Percentiles rank a stretch among this genome's conserved stretches.
Conservation (phyloP, 2,329 filamentous ascomycete genomes). For the Botrytis hyacinthi region DNA sequence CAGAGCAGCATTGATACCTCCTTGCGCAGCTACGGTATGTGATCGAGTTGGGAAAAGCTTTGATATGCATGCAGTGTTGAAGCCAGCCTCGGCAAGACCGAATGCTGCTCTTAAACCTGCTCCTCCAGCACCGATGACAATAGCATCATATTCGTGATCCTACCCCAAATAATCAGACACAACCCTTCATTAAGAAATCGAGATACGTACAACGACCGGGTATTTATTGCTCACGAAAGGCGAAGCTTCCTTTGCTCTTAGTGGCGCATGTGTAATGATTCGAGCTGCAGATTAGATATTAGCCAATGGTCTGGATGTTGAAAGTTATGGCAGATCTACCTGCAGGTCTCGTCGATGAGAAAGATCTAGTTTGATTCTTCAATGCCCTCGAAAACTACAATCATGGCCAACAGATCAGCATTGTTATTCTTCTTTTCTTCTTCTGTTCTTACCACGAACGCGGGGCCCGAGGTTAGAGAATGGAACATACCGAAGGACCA, state of each 20-base stretch:
- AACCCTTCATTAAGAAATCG: too few relatives aligned
- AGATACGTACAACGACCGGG: constrained; percentile 71
- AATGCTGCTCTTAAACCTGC: constrained; percentile 63
- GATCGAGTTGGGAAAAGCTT: constrained; percentile 66
- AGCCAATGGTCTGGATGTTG: not conserved
- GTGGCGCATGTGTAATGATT: constrained; percentile 80
- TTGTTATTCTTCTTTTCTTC: constrained; percentile 22
- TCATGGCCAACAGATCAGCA: constrained; percentile 28
- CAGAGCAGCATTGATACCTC: constrained; percentile 59
- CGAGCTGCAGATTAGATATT: constrained; percentile 55
- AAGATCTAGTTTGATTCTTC: constrained; percentile 68
- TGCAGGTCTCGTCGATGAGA: constrained; percentile 81
- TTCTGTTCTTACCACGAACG: constrained; percentile 3
- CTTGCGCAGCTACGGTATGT: constrained; percentile 66
- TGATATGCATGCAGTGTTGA: constrained; percentile 63
- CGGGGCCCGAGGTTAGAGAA: constrained; percentile 21
- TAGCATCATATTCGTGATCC: constrained; percentile 98
- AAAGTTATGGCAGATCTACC: constrained; percentile 50
- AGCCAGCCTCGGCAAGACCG: constrained; percentile 60
- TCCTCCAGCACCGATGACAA: constrained; percentile 63
- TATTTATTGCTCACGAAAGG: constrained; percentile 87
- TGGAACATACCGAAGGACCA: constrained; percentile 53
- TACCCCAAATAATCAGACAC: constrained; percentile 41
- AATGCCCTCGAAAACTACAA: constrained; percentile 39
- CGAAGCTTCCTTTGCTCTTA: constrained; percentile 91